These are phyloP conservation scores for Oehlia diaphana DNA, from an alignment of 192 early-diverging fungal species.

Conservation along the genomic window DNA sequence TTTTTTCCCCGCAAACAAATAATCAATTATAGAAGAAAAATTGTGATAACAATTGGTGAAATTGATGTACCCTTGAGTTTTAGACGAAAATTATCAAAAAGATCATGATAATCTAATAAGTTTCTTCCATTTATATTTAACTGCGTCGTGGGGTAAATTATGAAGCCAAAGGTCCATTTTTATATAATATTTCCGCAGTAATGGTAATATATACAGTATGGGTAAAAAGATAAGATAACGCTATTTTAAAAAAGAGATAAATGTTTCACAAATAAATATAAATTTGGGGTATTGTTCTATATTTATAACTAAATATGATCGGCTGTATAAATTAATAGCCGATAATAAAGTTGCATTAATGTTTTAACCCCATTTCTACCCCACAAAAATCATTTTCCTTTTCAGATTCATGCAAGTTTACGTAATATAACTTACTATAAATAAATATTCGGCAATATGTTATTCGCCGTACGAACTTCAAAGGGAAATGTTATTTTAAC, in stretches of 20 bases:
- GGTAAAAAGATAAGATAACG: not conserved
- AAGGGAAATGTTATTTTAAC: not conserved
- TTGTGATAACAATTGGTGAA: too few species aligned
- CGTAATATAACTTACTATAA: not conserved
- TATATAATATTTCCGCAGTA: not conserved
- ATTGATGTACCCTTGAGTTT: not conserved
- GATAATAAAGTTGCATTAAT: conserved; percentile 12
- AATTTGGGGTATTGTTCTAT: not conserved
- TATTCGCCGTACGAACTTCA: not conserved
- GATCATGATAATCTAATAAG: not conserved
- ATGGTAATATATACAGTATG: not conserved
- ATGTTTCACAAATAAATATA: not conserved
- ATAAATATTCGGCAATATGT: not conserved
- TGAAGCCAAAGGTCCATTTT: not conserved
- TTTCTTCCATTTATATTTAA: conserved; percentile 2
- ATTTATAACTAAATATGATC: not conserved
- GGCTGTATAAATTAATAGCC: not conserved
- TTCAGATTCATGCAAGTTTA: not conserved
- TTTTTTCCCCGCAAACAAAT: not conserved
- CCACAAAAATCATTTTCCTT: conserved; percentile 14
- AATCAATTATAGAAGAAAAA: not conserved
- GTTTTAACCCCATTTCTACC: conserved; percentile 1
- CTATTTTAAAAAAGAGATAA: not conserved
- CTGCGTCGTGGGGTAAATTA: conserved; percentile 3
- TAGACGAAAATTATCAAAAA: not conserved